Percentiles rank a stretch among this genome's conserved stretches.
These are phyloP conservation scores for Pleurotus salmoneostramineus DNA, from an alignment of 768 basidiomycete genomes.

Conservation along the genomic window DNA sequence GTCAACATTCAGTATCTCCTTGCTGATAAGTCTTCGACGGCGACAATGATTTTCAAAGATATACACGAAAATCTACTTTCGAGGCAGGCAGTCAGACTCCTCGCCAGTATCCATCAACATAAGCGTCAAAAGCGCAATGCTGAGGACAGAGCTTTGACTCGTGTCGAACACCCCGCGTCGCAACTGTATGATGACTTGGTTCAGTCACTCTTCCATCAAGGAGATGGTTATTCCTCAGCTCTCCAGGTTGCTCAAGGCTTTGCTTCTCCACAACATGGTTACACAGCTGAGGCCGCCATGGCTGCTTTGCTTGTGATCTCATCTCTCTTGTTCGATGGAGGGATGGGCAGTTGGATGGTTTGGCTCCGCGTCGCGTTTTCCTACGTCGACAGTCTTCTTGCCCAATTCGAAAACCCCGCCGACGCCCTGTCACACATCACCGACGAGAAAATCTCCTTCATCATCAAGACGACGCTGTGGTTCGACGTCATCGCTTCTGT, in stretches of 20 bases:
- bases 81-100: conserved; percentile 55
- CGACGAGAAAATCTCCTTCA: conserved; percentile 55
- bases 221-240: conserved; percentile 14
- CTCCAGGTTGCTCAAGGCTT: neutral
- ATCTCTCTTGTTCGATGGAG: conserved; percentile 74
- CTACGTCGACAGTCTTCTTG: conserved; percentile 37
- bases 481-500: conserved; percentile 28
- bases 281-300: conserved; percentile 61
- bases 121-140: conserved; percentile 13
- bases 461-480: conserved; percentile 84
- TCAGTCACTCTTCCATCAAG: conserved; percentile 16
- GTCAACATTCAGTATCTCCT: conserved; percentile 69
- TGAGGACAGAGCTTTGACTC: neutral
- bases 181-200: conserved; percentile 19
- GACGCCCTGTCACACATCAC: conserved; percentile 37
- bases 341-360: conserved; percentile 61
- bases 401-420: conserved; percentile 31
- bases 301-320: conserved; percentile 76
- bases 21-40: conserved; percentile 44
- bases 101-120: conserved; percentile 52
- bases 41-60: conserved; percentile 45
- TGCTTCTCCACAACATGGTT: neutral
- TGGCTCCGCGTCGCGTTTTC: conserved; percentile 61
- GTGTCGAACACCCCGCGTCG: neutral
- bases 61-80: conserved; percentile 39